A percentile compares a stretch with the other conserved stretches of the same genome.
These are phyloP conservation scores for Phytopythium montanum DNA, from an alignment of 352 stramenopile species.

Conservation along the genomic window DNA sequence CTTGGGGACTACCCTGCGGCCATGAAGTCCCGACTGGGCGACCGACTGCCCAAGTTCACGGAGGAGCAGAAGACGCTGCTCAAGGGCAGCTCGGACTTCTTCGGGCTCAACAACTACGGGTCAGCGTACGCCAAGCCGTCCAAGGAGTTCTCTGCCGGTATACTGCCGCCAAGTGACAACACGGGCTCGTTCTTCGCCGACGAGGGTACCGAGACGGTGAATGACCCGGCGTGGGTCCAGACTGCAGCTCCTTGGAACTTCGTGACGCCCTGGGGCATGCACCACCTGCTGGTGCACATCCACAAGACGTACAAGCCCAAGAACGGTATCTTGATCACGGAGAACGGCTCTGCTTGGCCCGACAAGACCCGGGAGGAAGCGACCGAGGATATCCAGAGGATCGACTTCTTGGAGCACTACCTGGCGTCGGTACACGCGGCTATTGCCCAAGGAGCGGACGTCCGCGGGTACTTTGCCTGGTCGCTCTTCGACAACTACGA, in stretches of 20 bases:
- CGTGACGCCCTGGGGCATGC: slow-evolving; percentile 71
- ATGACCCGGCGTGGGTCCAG: slow-evolving; percentile 41
- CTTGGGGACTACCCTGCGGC: slow-evolving; percentile 90
- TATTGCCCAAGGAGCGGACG: slow-evolving; percentile 39
- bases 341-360: slow-evolving; percentile 83
- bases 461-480: slow-evolving; percentile 87
- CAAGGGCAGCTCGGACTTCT: slow-evolving; percentile 87
- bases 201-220: slow-evolving; percentile 27
- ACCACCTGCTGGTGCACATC: slow-evolving; percentile 89
- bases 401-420: slow-evolving; percentile 80
- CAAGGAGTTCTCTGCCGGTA: slow-evolving; percentile 23
- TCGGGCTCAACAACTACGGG: slow-evolving; percentile 94
- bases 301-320: slow-evolving; percentile 73
- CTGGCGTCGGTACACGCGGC: slow-evolving; percentile 51
- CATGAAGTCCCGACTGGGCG: slow-evolving; percentile 81
- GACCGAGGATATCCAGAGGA: slow-evolving; percentile 59
- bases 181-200: slow-evolving; percentile 30
- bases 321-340: slow-evolving; percentile 84
- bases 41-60: slow-evolving; percentile 88
- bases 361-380: slow-evolving; percentile 60
- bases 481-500: slow-evolving; percentile 92
- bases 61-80: slow-evolving; percentile 73
- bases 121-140: slow-evolving; percentile 36
- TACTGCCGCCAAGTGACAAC: slow-evolving; percentile 20
- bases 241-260: slow-evolving; percentile 77